Percentiles rank a stretch among this genome's conserved stretches.
Evolutionary conservation across 495 filamentous ascomycete genomes (phyloP).

Genomic region (Patellaria atrata): DNA sequence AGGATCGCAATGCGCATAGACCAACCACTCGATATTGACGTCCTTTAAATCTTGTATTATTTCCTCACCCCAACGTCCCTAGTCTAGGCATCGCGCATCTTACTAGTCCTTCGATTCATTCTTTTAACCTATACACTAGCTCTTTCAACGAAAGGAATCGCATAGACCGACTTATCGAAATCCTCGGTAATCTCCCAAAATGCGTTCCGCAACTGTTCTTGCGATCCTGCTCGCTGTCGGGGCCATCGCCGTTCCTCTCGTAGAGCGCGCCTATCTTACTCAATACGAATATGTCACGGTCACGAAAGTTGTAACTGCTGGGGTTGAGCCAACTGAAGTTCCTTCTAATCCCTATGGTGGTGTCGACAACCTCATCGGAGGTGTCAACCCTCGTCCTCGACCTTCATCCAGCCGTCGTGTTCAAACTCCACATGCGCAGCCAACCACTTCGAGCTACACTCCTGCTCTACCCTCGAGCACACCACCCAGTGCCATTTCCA

Average conservation of each 20-base stretch:
- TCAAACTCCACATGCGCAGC: slow-evolving; percentile 6
- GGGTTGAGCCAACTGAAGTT: slow-evolving; percentile 15
- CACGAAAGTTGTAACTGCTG: slow-evolving; percentile 32
- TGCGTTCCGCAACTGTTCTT: slow-evolving; percentile 54
- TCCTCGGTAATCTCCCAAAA: slow-evolving; percentile 28
- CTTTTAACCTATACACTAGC: too few species aligned
- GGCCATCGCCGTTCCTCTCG: slow-evolving; percentile 43
- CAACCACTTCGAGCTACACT: slow-evolving; percentile 4
- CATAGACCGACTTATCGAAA: slow-evolving; percentile 2
- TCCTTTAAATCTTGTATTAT: slow-evolving; percentile 1
- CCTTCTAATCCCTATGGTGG: not conserved
- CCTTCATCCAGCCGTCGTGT: slow-evolving; percentile 1
- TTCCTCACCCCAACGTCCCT: not conserved
- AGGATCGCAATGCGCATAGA: not conserved
- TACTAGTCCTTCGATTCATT: too few species aligned
- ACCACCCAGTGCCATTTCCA: slow-evolving; percentile 8
- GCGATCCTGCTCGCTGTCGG: slow-evolving; percentile 47
- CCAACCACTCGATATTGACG: not conserved
- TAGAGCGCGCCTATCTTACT: slow-evolving; percentile 38
- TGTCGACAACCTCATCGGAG: not conserved
- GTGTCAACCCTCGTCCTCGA: not conserved
- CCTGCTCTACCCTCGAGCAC: slow-evolving; percentile 3
- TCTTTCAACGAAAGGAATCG: slow-evolving; percentile 8
- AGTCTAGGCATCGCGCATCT: too few species aligned
- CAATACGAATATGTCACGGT: slow-evolving; percentile 49